A percentile compares a stretch with the other conserved stretches of the same genome.
These are phyloP conservation scores for Fusarium sp. DNA, from an alignment of 2,329 filamentous ascomycete species.

Conservation along the genomic window DNA sequence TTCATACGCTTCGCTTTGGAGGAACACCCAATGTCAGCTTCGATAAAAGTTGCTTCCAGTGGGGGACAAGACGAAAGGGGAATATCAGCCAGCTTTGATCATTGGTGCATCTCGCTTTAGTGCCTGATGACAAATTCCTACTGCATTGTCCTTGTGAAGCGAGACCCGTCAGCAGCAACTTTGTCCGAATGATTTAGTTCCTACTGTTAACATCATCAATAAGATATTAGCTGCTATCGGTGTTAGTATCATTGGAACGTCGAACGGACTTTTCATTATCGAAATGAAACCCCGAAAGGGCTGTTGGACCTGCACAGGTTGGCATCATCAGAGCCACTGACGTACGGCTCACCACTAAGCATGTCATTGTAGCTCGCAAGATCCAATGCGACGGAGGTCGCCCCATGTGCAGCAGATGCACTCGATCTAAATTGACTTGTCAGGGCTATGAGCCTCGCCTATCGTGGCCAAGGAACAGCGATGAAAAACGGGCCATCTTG, in stretches of 20 bases:
- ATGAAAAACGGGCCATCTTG: slow-evolving; percentile 29
- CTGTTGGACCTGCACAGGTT: slow-evolving; percentile 44
- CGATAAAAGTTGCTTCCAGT: slow-evolving; percentile 34
- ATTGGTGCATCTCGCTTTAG: slow-evolving; percentile 1
- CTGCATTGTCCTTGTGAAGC: background rate
- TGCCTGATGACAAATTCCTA: slow-evolving; percentile 5
- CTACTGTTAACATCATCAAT: background rate
- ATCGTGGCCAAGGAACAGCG: slow-evolving; percentile 35
- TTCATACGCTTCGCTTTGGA: background rate
- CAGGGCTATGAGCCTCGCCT: slow-evolving; percentile 35
- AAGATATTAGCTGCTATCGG: background rate
- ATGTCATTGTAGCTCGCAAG: slow-evolving; percentile 29
- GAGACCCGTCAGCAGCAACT: slow-evolving; percentile 17
- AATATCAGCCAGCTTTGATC: background rate
- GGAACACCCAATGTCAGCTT: background rate
- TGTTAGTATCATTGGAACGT: background rate
- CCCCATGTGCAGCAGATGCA: slow-evolving; percentile 30
- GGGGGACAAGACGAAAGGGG: slow-evolving; percentile 11
- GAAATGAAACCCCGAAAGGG: slow-evolving; percentile 25
- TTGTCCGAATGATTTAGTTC: slow-evolving; percentile 6
- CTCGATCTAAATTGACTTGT: slow-evolving; percentile 9
- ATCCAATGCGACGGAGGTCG: slow-evolving; percentile 37
- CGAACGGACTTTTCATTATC: background rate
- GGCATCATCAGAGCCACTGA: background rate
- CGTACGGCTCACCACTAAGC: slow-evolving; percentile 1